Conservation (phyloP, 768 basidiomycete species). For the Russula foetens region DNA sequence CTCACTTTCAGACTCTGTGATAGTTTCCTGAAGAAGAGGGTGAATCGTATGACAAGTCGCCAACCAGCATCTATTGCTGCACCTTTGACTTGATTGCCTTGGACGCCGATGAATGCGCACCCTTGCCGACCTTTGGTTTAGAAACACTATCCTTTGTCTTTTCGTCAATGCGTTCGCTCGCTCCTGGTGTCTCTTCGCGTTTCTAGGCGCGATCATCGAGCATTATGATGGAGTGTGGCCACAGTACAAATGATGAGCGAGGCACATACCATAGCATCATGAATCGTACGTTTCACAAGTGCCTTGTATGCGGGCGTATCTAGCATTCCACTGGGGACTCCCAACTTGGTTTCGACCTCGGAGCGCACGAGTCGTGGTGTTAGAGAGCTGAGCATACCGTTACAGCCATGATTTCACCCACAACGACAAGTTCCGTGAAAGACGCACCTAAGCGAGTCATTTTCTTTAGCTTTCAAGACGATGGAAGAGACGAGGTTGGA, state of each 20-base stretch:
- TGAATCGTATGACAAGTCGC: background rate
- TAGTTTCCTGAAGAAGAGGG: conserved; percentile 4
- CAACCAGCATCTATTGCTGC: background rate
- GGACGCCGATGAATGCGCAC: background rate
- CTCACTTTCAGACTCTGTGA: conserved; percentile 13
- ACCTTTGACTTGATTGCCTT: conserved; percentile 15
- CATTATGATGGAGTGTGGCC: background rate
- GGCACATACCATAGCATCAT: conserved; percentile 8
- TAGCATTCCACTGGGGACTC: background rate
- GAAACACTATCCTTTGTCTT: background rate
- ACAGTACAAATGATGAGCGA: background rate
- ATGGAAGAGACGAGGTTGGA: background rate
- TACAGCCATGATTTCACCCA: background rate
- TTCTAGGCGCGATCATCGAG: background rate
- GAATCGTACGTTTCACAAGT: conserved; percentile 7
- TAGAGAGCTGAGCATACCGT: conserved; percentile 1
- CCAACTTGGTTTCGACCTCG: background rate
- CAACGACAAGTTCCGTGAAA: too few relatives aligned
- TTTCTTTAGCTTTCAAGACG: conserved; percentile 1
- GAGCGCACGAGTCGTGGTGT: conserved; percentile 14
- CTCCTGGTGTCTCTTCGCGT: background rate
- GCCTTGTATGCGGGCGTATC: background rate
- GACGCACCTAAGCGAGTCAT: background rate
- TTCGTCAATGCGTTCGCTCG: background rate
- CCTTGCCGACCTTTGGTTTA: background rate